phyloP scores from a whole-genome alignment of 140 eudicot genomes.

The Bidens hawaiensis region DNA sequence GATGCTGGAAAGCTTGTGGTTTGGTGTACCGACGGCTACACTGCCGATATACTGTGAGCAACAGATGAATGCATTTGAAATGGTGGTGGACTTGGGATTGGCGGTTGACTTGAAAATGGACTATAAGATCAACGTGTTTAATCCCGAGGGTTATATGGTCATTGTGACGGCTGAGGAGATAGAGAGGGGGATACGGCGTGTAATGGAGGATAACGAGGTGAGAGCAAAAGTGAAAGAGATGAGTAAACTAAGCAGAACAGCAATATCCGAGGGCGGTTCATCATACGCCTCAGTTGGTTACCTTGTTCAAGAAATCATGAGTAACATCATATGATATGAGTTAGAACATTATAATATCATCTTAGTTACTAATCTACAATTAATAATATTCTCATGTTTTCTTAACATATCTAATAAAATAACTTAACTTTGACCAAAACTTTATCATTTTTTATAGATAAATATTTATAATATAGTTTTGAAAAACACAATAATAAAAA shows the following conservation, averaged over 20 bases:
- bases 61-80: conserved; percentile 48
- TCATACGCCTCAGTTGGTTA: conserved; percentile 14
- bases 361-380: not conserved
- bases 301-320: not conserved
- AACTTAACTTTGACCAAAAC: too few relatives aligned
- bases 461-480: too few relatives aligned
- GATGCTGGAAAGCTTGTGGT: conserved; percentile 55
- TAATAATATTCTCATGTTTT: not conserved
- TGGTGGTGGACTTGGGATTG: conserved; percentile 43
- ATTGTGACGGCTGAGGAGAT: conserved; percentile 35
- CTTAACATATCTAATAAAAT: too few relatives aligned
- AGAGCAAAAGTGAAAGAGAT: conserved; percentile 34
- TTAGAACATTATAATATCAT: not conserved
- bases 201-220: conserved; percentile 31
- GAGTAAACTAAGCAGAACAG: conserved; percentile 14
- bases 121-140: conserved; percentile 2
- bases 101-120: conserved; percentile 44
- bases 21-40: conserved; percentile 50
- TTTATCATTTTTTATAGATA: too few relatives aligned
- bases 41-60: conserved; percentile 55
- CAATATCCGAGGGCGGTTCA: conserved; percentile 17
- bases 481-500: too few relatives aligned
- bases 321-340: conserved; percentile 8
- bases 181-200: conserved; percentile 34
- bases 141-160: conserved; percentile 5